Evolutionary conservation across 108 stramenopile genomes (phyloP).

Genomic region (Aureococcus anophagefferens): DNA sequence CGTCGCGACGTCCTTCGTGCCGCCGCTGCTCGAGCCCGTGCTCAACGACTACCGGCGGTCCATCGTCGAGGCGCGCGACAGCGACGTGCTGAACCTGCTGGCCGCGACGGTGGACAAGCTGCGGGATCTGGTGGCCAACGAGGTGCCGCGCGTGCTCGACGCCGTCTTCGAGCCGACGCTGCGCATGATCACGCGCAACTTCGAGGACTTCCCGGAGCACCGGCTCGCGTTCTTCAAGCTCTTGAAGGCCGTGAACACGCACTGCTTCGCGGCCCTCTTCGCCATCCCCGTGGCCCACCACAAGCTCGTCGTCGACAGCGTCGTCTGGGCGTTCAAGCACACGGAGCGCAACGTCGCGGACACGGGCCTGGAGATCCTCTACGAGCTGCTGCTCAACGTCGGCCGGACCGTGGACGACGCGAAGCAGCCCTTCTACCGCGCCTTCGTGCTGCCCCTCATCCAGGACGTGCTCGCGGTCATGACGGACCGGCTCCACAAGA

Average conservation of each 20-base stretch:
- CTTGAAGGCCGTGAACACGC: slow-evolving; percentile 56
- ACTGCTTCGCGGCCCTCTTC: slow-evolving; percentile 93
- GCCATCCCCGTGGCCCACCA: slow-evolving; percentile 87
- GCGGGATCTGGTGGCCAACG: slow-evolving; percentile 48
- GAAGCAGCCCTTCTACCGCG: slow-evolving; percentile 86
- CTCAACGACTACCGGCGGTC: slow-evolving; percentile 85
- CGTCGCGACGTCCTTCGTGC: slow-evolving; percentile 82
- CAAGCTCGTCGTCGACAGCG: slow-evolving; percentile 90
- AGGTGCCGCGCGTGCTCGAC: slow-evolving; percentile 91
- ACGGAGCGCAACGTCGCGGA: slow-evolving; percentile 93
- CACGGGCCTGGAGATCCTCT: slow-evolving; percentile 88
- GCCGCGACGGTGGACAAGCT: slow-evolving; percentile 81
- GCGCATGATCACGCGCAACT: slow-evolving; percentile 96
- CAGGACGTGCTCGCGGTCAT: slow-evolving; percentile 94
- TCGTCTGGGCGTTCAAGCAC: slow-evolving; percentile 99
- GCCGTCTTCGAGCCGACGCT: slow-evolving; percentile 94
- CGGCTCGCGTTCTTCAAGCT: slow-evolving; percentile 92
- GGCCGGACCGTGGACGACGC: slow-evolving; percentile 73
- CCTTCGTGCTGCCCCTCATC: slow-evolving; percentile 84
- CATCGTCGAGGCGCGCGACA: slow-evolving; percentile 83
- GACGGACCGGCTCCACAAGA: slow-evolving; percentile 97
- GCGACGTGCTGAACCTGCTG: slow-evolving; percentile 86
- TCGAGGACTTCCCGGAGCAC: slow-evolving; percentile 97
- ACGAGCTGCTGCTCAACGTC: slow-evolving; percentile 84
- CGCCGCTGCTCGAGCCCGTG: slow-evolving; percentile 90